Percentiles rank a stretch among this genome's conserved stretches.
phyloP scores from a whole-genome alignment of 371 early-diverging fungal genomes.

The Rhizopus arrhizus region DNA sequence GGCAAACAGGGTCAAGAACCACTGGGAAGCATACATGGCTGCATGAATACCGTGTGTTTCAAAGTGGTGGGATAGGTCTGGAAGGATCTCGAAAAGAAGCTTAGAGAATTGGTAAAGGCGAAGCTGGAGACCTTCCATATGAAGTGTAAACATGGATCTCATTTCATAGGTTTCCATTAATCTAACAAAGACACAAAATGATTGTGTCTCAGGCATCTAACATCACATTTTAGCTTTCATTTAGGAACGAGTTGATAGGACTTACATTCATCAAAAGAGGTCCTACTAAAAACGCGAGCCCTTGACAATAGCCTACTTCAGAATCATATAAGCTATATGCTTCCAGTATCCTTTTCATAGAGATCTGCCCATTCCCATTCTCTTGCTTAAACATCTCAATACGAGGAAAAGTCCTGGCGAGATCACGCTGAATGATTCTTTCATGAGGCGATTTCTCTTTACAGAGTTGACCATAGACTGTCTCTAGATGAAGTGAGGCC shows the following conservation, averaged over 20 bases:
- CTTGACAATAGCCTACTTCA: slow-evolving; percentile 96
- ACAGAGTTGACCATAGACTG: slow-evolving; percentile 81
- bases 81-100: slow-evolving; percentile 77
- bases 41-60: slow-evolving; percentile 72
- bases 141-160: slow-evolving; percentile 78
- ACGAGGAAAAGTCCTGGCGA: slow-evolving; percentile 90
- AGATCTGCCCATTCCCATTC: slow-evolving; percentile 84
- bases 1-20: slow-evolving; percentile 92
- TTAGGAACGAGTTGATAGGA: slow-evolving; percentile 3
- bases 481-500: slow-evolving; percentile 76
- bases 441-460: slow-evolving; percentile 82
- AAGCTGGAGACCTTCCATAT: slow-evolving; percentile 87
- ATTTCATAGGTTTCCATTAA: slow-evolving; percentile 91
- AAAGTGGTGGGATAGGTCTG: slow-evolving; percentile 75
- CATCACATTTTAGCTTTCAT: background rate
- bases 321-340: slow-evolving; percentile 91
- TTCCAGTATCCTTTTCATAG: slow-evolving; percentile 81
- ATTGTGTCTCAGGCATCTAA: slow-evolving; percentile 87
- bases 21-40: slow-evolving; percentile 92
- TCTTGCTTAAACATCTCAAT: slow-evolving; percentile 84
- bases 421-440: slow-evolving; percentile 86
- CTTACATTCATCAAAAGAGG: slow-evolving; percentile 87
- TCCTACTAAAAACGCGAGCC: slow-evolving; percentile 92
- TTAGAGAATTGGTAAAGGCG: slow-evolving; percentile 83
- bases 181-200: slow-evolving; percentile 87